These are phyloP conservation scores for Lichenothelia convexa DNA, from an alignment of 495 filamentous ascomycete species.

Conservation along the genomic window DNA sequence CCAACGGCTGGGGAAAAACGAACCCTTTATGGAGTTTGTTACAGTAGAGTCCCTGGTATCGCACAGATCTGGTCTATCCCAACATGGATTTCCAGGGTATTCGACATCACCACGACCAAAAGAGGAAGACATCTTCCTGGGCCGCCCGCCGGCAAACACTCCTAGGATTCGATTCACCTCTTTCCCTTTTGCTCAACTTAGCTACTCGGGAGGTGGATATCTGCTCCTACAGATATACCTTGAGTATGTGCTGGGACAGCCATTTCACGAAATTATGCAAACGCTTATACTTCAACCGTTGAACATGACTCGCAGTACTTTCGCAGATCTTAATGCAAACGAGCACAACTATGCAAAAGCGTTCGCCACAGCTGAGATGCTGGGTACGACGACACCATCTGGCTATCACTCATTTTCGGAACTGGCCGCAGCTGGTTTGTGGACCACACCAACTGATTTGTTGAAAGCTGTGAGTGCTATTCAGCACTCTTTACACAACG, in stretches of 20 bases:
- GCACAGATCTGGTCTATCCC: constrained; percentile 13
- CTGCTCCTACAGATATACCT: constrained; percentile 14
- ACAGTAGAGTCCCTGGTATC: constrained; percentile 12
- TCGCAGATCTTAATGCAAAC: constrained; percentile 1
- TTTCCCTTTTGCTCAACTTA: constrained; percentile 9
- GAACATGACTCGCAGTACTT: constrained; percentile 10
- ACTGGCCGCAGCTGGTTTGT: constrained; percentile 15
- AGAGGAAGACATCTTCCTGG: constrained; percentile 6
- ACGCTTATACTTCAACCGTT: constrained; percentile 13
- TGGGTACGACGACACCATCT: neutral
- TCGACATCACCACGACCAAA: constrained; percentile 2
- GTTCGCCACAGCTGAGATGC: constrained; percentile 5
- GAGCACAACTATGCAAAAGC: constrained; percentile 13
- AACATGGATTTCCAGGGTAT: constrained; percentile 13
- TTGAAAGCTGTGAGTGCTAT: constrained; percentile 11
- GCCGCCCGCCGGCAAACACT: constrained; percentile 10
- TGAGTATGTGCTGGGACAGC: constrained; percentile 6
- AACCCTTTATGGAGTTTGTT: too few species aligned
- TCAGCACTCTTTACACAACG: constrained; percentile 8
- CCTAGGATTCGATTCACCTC: constrained; percentile 6
- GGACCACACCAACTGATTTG: constrained; percentile 17
- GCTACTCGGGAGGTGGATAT: constrained; percentile 15
- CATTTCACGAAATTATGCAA: constrained; percentile 8
- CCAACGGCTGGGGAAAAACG: too few species aligned
- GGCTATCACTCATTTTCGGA: constrained; percentile 9